Evolutionary conservation across 257 asterid genomes (phyloP), one percentile per base, ranked within the genome.

Genomic region (Fraxinus pennsylvanica): DNA sequence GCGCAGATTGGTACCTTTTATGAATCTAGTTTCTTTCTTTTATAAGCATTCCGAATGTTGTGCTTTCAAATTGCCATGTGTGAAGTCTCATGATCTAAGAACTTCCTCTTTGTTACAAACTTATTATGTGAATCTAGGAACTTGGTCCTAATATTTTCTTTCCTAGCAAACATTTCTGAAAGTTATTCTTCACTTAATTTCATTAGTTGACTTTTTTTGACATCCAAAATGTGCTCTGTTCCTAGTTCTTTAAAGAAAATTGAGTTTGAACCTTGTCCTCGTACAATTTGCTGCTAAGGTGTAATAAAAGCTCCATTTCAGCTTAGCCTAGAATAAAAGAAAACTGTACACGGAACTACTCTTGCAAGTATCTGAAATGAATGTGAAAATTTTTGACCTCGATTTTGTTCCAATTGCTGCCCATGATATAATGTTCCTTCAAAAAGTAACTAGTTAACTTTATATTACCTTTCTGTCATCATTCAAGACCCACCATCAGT

Each of bases 1-100:
- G 99, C 85, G 91, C 63, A 89, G 91, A 93, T 81, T 95, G 97
- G 99, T 95, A 89, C 72, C 25, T 15, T 63, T 54, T 19, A 50
- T 69, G 38, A 17, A 54, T 86, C 47, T 17, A 35, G 35, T 72
- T 74, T 25, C 29, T 39, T 73, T 74, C 61, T 45, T 45, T 75
- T 70, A 27, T 79, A 21, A 61, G 75, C 75, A 67, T 68, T 80
- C 78, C 43, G 74, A 21, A 52, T 63, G 70, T 21, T 68, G 45
- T 36, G 68, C 50, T 68, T 50, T 41, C 57, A 73, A 75, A 71
- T 41, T 68, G 76, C 57, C 30, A 39, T n/a, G 35, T 32, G 13
- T 72, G 9, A 41, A 39, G 45, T 75, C 52, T 14, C 52, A 35
- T 39, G 39, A 75, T 39, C 70, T 41, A 66, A 43, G 68, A 69